Conservation (phyloP, 768 basidiomycete genomes). For the Boletales sp. region DNA sequence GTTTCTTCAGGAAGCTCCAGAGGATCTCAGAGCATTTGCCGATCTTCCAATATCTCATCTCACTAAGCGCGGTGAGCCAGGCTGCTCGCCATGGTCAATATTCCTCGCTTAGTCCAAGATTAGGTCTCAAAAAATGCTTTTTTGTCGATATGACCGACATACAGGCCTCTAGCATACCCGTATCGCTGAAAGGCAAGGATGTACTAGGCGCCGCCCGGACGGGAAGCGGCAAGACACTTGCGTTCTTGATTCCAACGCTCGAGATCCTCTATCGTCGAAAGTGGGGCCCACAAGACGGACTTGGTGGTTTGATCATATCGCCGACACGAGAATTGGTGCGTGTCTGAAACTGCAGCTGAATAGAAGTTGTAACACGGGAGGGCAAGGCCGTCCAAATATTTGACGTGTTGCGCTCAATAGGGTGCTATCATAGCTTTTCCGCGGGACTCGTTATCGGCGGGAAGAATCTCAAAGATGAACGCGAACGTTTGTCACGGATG, state of each 20-base stretch:
- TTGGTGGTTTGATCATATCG: constrained; percentile 89
- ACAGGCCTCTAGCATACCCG: constrained; percentile 56
- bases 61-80: constrained; percentile 63
- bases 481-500: constrained; percentile 85
- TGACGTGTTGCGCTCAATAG: constrained; percentile 90
- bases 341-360: constrained; percentile 7
- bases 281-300: constrained; percentile 71
- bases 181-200: constrained; percentile 59
- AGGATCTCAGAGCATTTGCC: constrained; percentile 51
- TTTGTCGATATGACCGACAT: constrained; percentile 88
- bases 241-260: constrained; percentile 65
- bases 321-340: constrained; percentile 90
- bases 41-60: constrained; percentile 75
- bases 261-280: constrained; percentile 61
- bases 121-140: constrained; percentile 83
- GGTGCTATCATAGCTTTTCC: constrained; percentile 86
- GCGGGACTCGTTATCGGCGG: constrained; percentile 96
- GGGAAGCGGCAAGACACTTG: constrained; percentile 73
- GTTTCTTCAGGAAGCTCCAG: constrained; percentile 44
- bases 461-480: constrained; percentile 91
- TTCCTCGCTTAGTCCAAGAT: constrained; percentile 2
- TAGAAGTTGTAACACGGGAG: constrained; percentile 1
- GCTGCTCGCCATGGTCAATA: not conserved
- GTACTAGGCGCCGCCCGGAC: constrained; percentile 68
- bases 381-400: constrained; percentile 94